Base-by-base conservation (phyloP, 2,329 filamentous ascomycete species). In the Nothophaeocryptopus gaeumannii region DNA sequence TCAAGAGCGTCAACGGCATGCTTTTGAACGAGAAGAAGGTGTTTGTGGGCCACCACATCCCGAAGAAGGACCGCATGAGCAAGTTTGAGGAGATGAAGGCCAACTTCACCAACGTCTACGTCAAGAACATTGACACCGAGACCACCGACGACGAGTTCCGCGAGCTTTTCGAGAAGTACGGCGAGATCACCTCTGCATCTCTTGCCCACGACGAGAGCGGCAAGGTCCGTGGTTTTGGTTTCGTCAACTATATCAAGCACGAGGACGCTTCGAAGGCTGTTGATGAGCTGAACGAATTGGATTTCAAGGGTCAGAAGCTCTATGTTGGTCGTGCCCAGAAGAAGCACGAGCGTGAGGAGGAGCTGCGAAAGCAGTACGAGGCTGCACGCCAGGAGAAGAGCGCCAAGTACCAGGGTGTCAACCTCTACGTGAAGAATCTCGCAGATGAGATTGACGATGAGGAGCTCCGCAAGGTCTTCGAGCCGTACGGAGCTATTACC, bases 31-130 rank as follows among this genome's bases (percentile, higher is more conserved):
- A 99, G 83, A 99, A 99, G 86, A 99, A 99, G 83, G 93, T 99
- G 59, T 99, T 95, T 65, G 93, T 99, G 63, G 93, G 93, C 59
- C 92, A 96, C 77, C 93, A 99, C 78, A 97, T 99, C 67, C 91
- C 93, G 72, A 97, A 97, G 87, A 97, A 97, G 83, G 93, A 99
- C 71, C 92, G 93, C 67, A 93, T 97, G 83, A 96, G 89, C 89
- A 99, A 99, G 79, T 97, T 97, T 65, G 93, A 99, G 79, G 93
- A 99, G 82, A 99, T 99, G 92, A 99, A 99, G 86, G 93, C 93
- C 74, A 99, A 99, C 82, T 99, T 95, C 82, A 99, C 93, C 79
- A 99, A 99, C 74, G 85, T 99, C 74, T 99, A 99, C 78, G 89
- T 99, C 78, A 99, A 99, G 85, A 99, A 99, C 79, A 86, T 99